Base-by-base conservation (phyloP, 768 basidiomycete species). In the Boletus huronensis region DNA sequence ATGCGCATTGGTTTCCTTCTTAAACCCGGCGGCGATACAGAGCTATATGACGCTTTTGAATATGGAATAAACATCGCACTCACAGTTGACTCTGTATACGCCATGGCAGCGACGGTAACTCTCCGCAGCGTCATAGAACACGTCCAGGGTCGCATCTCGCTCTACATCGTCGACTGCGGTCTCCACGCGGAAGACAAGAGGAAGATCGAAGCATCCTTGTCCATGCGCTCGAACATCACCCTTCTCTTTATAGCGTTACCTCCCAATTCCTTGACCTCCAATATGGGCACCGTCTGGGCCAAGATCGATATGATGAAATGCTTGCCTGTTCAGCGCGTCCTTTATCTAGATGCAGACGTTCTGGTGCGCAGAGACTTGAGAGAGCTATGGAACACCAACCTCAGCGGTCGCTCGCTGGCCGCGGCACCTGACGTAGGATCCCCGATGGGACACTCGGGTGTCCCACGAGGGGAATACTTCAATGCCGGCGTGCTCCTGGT, bases 401-500 rank as follows among this genome's bases (percentile, higher is more conserved):
- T 83, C 43, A 38, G 58, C 6, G 78, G 74, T 8, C 71, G 65
- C n/a, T 31, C 70, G 5, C 53, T 84, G 25, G 81, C 72, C 2
- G 82, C 82, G 2, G 73, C 58, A 11, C 57, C 64, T 3, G 81
- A 84, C 63, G 71, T 84, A 21, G 82, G 82, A 3, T 70, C 62
- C 51, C 82, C 81, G 0, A 69, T 72, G 66, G 82, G 82, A 0
- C 77, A 82, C 58, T 64, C 65, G 1, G 70, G 55, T 5, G 40
- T 72, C n/a, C 61, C 65, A 8, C 48, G 54, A 25, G 60, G 54
- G 1, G 68, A 70, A 8, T 82, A 82, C 58, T 83, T 83, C 71
- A 84, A 83, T 40, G 77, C 80, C 0, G 82, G 82, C 0, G 79
- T 84, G 11, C 58, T 84, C 50, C 65, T 83, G 10, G 54, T 83